Base-by-base conservation (phyloP, 768 basidiomycete genomes). In the Steccherinum ochraceum region DNA sequence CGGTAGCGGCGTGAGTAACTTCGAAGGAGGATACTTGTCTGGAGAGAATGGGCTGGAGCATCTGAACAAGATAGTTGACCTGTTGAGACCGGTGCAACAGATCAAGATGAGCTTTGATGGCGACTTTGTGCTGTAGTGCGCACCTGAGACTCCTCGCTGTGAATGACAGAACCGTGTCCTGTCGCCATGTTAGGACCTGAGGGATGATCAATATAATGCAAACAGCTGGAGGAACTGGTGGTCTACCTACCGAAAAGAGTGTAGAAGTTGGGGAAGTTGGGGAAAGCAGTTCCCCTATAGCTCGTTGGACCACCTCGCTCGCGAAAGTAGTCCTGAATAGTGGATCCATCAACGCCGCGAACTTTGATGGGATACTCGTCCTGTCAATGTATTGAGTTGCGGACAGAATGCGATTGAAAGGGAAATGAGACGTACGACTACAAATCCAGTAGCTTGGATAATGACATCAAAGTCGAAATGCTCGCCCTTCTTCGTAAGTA, bases 241-340 rank as follows among this genome's bases (percentile, higher is more conserved):
- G 25, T n/a, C 10, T 16, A 46, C 49, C 24, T 16, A 2, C 21
- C 35, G 46, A 24, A 49, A 11, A 70, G 24, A 49, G 62, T 58
- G 54, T 64, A 69, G 49, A 67, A 66, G 41, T 70, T 72, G 1
- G 70, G 69, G 18, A 70, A 71, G n/a, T 57, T 62, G 7, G 69
- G 70, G 27, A 71, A 48, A 7, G 60, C 48, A 2, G 66, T 65
- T 12, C 69, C 67, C 19, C 49, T 51, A 49, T 71, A 71, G 5
- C 62, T 67, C 3, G 64, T 61, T 4, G 69, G 69, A 11, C 69
- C 68, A 4, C 59, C 65, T 5, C 65, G 60, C 0, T 52, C 46
- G 3, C 61, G 52, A 24, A 58, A 70, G 46, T 64, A 71, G 23
- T 62, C 62, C 30, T 56, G 50, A 0, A 70, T 19, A 7, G 61